Conservation (phyloP, 805 yeast species). For the Komagataella populi region DNA sequence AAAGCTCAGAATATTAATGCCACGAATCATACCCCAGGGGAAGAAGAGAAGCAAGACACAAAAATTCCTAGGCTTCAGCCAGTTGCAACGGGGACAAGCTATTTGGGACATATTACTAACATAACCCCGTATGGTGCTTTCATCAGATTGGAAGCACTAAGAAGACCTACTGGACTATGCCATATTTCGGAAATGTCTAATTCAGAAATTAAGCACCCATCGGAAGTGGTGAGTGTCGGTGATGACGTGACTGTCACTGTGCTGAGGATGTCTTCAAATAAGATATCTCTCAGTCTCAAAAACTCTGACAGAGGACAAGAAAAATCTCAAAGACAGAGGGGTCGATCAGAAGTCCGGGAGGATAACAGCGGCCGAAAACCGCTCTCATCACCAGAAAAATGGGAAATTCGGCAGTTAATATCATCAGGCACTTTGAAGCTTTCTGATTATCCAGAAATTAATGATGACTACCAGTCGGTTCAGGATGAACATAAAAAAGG, state of each 20-base stretch:
- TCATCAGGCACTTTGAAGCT: constrained; percentile 64
- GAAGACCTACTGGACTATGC: constrained; percentile 44
- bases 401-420: constrained; percentile 80
- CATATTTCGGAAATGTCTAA: constrained; percentile 60
- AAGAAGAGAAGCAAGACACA: background rate
- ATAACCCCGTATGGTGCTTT: constrained; percentile 71
- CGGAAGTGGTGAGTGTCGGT: constrained; percentile 38
- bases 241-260: constrained; percentile 61
- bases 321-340: background rate
- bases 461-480: constrained; percentile 16
- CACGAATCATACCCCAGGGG: background rate
- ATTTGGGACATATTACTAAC: constrained; percentile 47
- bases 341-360: constrained; percentile 4
- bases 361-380: constrained; percentile 21
- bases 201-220: constrained; percentile 39
- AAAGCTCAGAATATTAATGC: background rate
- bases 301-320: constrained; percentile 33
- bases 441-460: constrained; percentile 54
- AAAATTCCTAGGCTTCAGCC: background rate
- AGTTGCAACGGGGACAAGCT: constrained; percentile 27
- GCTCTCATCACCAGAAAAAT: constrained; percentile 73
- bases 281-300: constrained; percentile 53
- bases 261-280: constrained; percentile 25
- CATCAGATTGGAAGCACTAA: constrained; percentile 33
- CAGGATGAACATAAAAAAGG: constrained; percentile 12